phyloP scores from a whole-genome alignment of 2,329 filamentous ascomycete genomes.

The Colletotrichum nymphaeae region DNA sequence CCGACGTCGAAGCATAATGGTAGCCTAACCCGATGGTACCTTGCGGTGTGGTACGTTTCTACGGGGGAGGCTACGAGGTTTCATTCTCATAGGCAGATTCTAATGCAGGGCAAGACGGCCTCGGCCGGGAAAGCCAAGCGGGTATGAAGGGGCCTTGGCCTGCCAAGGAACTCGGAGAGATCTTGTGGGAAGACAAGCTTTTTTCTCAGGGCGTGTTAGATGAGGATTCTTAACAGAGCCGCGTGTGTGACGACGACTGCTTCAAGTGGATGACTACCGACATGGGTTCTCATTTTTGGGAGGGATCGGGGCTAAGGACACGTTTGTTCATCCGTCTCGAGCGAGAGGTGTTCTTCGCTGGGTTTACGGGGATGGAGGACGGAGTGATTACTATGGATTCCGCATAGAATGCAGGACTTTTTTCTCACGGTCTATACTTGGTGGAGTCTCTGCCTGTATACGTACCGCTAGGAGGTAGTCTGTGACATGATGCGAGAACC shows the following conservation, averaged over 20 bases:
- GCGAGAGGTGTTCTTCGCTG: neutral
- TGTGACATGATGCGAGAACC: no score
- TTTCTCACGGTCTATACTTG: no score
- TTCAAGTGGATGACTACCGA: neutral
- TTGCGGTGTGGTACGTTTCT: no score
- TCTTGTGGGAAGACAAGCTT: constrained; percentile 7
- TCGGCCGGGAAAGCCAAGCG: neutral
- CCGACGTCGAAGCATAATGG: neutral
- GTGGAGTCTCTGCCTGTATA: no score
- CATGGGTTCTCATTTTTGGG: neutral
- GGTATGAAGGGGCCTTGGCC: neutral
- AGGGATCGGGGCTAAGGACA: neutral
- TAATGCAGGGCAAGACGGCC: no score
- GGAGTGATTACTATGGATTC: no score
- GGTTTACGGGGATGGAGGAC: no score
- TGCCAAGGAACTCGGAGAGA: neutral
- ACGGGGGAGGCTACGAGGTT: no score
- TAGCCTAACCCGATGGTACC: neutral
- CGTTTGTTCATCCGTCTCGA: neutral
- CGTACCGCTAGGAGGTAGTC: no score
- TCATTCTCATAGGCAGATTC: no score
- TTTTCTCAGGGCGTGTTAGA: neutral
- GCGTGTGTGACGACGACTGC: neutral
- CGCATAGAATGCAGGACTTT: no score
- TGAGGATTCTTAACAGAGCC: neutral